Evolutionary conservation across 1,284 basidiomycete genomes (phyloP), one percentile per base, ranked within the genome.

Genomic region (Flammula alnicola): DNA sequence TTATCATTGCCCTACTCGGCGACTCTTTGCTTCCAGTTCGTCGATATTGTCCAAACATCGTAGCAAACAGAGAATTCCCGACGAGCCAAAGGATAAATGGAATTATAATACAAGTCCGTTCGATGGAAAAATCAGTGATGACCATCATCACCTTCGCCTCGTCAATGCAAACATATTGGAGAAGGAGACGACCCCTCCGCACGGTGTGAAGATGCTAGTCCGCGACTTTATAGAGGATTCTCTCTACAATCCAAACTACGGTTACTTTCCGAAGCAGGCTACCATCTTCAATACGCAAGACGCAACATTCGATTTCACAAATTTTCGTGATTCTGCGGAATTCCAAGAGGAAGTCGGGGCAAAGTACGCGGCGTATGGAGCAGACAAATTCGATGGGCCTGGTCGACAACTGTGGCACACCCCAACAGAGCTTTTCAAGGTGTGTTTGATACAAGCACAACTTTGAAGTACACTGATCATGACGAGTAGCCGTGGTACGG

Each of bases 401-500:
- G 94, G 94, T 4, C 80, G 85, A 61, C 97, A 99, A 69, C 79
- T 99, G 46, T 99, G 97, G 97, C 97, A 99, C 72, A 99, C 97
- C 0, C 97, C 97, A 0, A 98, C 95, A 1, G 96, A 99, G 68
- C 74, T 99, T 31, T 98, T 99, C 79, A 94, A 96, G 81, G 95
- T 95, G 38, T 46, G 41, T 50, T 51, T 39, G 36, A 29, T 49
- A 49, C 16, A 38, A 22, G 41, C 12, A 19, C 33, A 22, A 33
- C 29, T 33, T 29, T 29, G 48, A 38, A 33, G 36, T 27, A 33
- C 12, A 22, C 37, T 35, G 17, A 38, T 17, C 20, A 26, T 47
- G 30, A 37, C 22, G 39, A 31, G 12, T 61, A 96, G 93, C 97
- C 97, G 8, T 92, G 89, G 80, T 99, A 96, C 64, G 96, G 94